Percentiles rank a stretch among this genome's conserved stretches.
phyloP scores from a whole-genome alignment of 306 rosid species.

The Trifolium pratense region DNA sequence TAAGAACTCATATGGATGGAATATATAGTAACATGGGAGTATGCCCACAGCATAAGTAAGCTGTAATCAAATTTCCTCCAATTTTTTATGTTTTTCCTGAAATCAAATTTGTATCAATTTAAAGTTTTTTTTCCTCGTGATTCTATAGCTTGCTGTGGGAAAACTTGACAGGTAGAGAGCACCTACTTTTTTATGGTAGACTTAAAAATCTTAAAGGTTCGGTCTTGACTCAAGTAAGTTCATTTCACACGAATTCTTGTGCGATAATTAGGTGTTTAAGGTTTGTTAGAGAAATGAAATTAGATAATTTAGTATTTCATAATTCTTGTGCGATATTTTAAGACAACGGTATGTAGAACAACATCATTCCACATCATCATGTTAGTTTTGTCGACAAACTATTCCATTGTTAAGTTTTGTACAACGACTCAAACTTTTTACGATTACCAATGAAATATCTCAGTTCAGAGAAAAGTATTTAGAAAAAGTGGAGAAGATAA shows the following conservation, averaged over 20 bases:
- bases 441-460: not conserved
- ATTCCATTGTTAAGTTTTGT: not conserved
- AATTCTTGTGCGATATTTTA: not conserved
- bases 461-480: not conserved
- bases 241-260: constrained; percentile 4
- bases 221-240: constrained; percentile 67
- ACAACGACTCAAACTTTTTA: not conserved
- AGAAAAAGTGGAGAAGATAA: not conserved
- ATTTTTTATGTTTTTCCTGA: not conserved
- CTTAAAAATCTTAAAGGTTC: constrained; percentile 86
- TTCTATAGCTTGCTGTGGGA: constrained; percentile 84
- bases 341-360: not conserved
- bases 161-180: constrained; percentile 86
- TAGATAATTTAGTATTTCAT: constrained; percentile 6
- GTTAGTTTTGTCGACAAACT: not conserved
- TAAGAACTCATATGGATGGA: constrained; percentile 67
- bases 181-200: constrained; percentile 86
- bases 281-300: not conserved
- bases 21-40: constrained; percentile 92
- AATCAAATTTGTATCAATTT: not conserved
- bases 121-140: not conserved
- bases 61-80: constrained; percentile 31
- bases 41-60: constrained; percentile 94
- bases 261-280: constrained; percentile 2
- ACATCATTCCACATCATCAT: not conserved